Base-by-base conservation (phyloP, 257 asterid genomes). In the Nicotiana tabacum region DNA sequence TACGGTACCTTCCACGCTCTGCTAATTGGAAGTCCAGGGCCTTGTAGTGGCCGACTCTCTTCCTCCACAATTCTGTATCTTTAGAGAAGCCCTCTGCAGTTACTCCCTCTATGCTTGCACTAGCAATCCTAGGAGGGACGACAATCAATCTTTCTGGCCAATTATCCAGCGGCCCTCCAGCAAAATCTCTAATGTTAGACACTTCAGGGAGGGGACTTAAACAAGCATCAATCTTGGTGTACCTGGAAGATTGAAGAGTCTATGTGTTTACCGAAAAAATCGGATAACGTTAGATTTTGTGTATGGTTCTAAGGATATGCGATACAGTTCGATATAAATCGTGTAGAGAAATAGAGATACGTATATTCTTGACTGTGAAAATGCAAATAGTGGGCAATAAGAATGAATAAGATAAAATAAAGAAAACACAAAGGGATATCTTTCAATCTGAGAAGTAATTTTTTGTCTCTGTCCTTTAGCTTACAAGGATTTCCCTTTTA, bases 121-220 rank as follows among this genome's bases (percentile, higher is more conserved):
- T 86, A 0, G 56, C 82, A 53, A 96, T 88, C 86, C 99, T 89
- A 6, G 99, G 98, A 61, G 99, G 99, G 17, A 91, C 85, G 0
- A 89, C 90, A 0, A 92, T 90, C 80, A 94, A 81, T 74, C 98
- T 90, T 86, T 90, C 91, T 1, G 99, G 99, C 99, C 99, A 96
- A 6, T 90, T 92, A 0, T 88, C 88, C 15, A 94, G 65, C 8
- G 68, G 74, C 57, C 98, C 98, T 18, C 99, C 98, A 0, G 98
- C 87, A 0, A 88, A 82, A 77, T 96, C 97, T 66, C 77, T 90
- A 69, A 90, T 30, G 82, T 87, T 88, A 1, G 97, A 89, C 21
- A 92, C 98, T 65, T 96, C 94, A 0, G 99, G 98, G 21, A 96
- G 86, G 16, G 98, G 98, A 76, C 94, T 93, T 76, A 96, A 79